A percentile compares a stretch with the other conserved stretches of the same genome.
Evolutionary conservation across 345 rosid species (phyloP).

Genomic region (Sonneratia caseolaris): DNA sequence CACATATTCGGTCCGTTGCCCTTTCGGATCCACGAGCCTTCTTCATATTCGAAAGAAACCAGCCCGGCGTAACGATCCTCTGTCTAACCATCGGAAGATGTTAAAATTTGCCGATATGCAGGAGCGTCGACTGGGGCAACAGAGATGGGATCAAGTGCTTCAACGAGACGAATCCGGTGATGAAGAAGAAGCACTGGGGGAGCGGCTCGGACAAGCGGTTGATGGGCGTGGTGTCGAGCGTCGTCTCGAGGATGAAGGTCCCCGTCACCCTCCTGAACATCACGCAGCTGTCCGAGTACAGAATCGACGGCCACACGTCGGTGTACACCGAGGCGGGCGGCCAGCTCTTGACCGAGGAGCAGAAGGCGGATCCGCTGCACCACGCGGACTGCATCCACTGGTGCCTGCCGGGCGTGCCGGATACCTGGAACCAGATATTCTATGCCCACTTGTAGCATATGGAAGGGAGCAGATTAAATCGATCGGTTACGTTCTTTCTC

Average conservation of each 20-base stretch:
- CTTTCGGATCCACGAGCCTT: not conserved
- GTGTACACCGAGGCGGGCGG: conserved; percentile 77
- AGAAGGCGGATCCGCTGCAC: conserved; percentile 51
- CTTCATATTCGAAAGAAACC: no score
- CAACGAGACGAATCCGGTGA: conserved; percentile 73
- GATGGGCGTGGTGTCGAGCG: conserved; percentile 59
- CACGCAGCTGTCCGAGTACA: conserved; percentile 76
- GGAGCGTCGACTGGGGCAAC: conserved; percentile 67
- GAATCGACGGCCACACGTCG: conserved; percentile 75
- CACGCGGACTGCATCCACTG: conserved; percentile 96
- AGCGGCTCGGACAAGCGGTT: conserved; percentile 44
- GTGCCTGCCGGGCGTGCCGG: conserved; percentile 91
- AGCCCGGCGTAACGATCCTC: no score
- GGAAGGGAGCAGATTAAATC: not conserved
- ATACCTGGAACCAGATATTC: conserved; percentile 77
- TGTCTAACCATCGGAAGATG: not conserved
- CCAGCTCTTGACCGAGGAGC: conserved; percentile 43
- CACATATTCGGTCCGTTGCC: conserved; percentile 51
- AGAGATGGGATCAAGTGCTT: conserved; percentile 61
- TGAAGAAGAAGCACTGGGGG: conserved; percentile 38
- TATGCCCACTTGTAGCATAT: conserved; percentile 52
- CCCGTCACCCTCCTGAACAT: conserved; percentile 63
- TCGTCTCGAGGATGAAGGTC: conserved; percentile 50
- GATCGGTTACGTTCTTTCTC: no score
- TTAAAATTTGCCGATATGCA: conserved; percentile 3